Base-by-base conservation (phyloP, 2,329 filamentous ascomycete species). In the Fusarium globosum region DNA sequence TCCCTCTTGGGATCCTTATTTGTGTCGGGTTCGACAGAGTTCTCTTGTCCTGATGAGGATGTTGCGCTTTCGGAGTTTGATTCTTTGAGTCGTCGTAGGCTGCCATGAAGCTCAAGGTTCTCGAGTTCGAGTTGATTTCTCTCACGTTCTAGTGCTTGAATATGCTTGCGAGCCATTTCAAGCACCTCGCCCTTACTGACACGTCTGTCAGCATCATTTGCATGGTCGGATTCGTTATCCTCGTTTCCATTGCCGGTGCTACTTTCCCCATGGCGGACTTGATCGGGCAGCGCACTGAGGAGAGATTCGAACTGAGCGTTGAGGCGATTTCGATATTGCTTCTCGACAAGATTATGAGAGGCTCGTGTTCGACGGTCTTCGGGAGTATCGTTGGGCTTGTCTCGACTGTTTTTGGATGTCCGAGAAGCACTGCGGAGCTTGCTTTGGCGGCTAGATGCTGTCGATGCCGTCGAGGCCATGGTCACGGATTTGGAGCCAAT, bases 111-210 rank as follows among this genome's bases (percentile, higher is more conserved):
- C 46, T 76, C 76, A 45, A 62, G 63, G 12, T 78, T 78, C 39
- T 78, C 76, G 30, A 69, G 68, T 28, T 78, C 76, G 14, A 78
- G 61, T 43, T 74, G 59, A 20, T 65, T 67, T 30, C 76, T 72
- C 56, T 78, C 76, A 16, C 62, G 75, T 35, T 78, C 76, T 14
- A 78, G 72, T 23, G 68, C 43, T 60, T 77, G 33, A 56, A 78
- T 78, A 53, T 78, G 76, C 60, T 68, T 78, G 30, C 76, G 75
- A 35, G 76, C 76, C 75, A 78, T 78, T 51, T 78, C 76, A 33
- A 78, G 72, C n/a, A 78, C 76, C 46, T 78, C 76, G 18, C 76
- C 76, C 42, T 78, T 78, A 53, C 76, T 78, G 33, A 78, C 76
- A 28, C 76, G 69, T 23, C 68, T 68, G 52, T 78, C 76, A 42